Evolutionary conservation across 306 rosid species (phyloP).

Genomic region (Lathyrus oleraceus): DNA sequence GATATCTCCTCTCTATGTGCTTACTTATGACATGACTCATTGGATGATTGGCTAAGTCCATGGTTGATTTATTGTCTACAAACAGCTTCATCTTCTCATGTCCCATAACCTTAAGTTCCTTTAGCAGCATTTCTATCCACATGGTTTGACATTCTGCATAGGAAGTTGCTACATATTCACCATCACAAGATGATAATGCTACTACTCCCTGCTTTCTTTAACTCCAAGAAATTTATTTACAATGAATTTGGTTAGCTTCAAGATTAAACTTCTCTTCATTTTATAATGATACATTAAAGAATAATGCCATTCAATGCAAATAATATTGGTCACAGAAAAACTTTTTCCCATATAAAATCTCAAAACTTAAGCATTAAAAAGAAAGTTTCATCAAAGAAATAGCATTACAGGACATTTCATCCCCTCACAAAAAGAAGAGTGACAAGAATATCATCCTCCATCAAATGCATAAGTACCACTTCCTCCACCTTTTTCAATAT

Average conservation of each 20-base stretch:
- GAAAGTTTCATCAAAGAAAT: background rate
- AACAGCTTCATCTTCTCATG: too few relatives aligned
- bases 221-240: too few relatives aligned
- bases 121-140: too few relatives aligned
- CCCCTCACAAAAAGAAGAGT: background rate
- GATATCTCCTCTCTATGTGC: too few relatives aligned
- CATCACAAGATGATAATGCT: too few relatives aligned
- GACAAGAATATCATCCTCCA: background rate
- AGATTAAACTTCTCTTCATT: background rate
- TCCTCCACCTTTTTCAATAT: background rate
- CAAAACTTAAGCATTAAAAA: background rate
- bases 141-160: too few relatives aligned
- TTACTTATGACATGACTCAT: too few relatives aligned
- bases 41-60: too few relatives aligned
- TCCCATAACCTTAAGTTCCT: too few relatives aligned
- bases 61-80: too few relatives aligned
- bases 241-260: background rate
- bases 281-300: background rate
- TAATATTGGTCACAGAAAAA: background rate
- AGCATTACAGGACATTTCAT: background rate
- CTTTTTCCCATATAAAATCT: background rate
- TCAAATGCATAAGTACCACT: background rate
- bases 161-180: too few relatives aligned
- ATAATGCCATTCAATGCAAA: background rate
- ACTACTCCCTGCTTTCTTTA: too few relatives aligned